Evolutionary conservation across 345 rosid species (phyloP), one percentile per base, ranked within the genome.

Genomic region (Moricandia moricandioides): DNA sequence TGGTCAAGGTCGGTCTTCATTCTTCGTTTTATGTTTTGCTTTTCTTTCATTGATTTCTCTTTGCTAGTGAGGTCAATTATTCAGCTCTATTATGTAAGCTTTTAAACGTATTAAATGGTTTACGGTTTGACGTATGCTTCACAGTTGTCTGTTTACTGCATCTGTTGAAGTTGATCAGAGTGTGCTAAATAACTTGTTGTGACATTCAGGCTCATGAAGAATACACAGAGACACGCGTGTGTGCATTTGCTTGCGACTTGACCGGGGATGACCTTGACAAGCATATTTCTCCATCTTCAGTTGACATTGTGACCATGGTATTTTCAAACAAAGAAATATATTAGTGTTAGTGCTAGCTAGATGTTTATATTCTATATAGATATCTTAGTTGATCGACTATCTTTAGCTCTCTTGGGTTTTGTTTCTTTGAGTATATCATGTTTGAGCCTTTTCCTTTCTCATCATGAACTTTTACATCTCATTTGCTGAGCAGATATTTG

Each of bases 251-350:
- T 39, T 91, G 93, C 80, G 98, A 94, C 83, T 84, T 94, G 78
- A 91, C 96, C 0, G 30, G 69, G 77, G 93, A 91, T 85, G 87
- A 78, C 84, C 88, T 90, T 69, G 85, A 80, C 86, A 74, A 82
- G 73, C 89, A 86, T 65, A 84, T 94, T 58, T 75, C 91, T 79
- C 86, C 98, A 52, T 75, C 93, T 55, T 89, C 98, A 67, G 73
- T 94, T 47, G 93, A 94, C 80, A 82, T 90, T 71, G 96, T 91
- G 71, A 94, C 95, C 75, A 90, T 91, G 98, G 97, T 94, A 91
- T 71, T 81, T 74, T 76, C 64, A 47, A 59, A 72, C 51, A 35
- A 45, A 26, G 34, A 1, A 37, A 1, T 47, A 35, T 52, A 37
- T 17, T n/a, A 26, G 3, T 39, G 59, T 17, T 39, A 13, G 13